These are phyloP conservation scores for Cyclotella choctawhatcheeana DNA, from an alignment of 108 stramenopile genomes.

Conservation along the genomic window DNA sequence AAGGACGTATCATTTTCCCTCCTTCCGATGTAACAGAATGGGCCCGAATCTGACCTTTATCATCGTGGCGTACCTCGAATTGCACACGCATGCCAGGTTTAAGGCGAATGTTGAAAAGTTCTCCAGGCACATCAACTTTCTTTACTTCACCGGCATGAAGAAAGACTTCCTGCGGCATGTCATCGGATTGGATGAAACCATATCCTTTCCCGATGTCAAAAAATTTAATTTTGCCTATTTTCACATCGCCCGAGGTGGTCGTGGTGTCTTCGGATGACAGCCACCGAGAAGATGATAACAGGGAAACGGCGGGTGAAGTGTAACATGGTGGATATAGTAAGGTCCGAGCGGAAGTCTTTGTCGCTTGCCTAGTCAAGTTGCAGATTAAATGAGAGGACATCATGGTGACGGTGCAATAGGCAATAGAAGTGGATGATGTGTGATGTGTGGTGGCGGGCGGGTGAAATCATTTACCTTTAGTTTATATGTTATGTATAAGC, in stretches of 20 bases:
- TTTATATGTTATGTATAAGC: no score
- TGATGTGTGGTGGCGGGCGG: no score
- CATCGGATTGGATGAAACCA: conserved; percentile 5
- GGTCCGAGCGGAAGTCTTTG: no score
- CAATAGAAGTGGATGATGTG: no score
- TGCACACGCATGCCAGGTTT: conserved; percentile 11
- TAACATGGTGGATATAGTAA: no score
- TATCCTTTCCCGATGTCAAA: background rate
- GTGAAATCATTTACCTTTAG: no score
- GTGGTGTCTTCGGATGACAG: background rate
- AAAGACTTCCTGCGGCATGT: background rate
- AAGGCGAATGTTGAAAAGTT: conserved; percentile 5
- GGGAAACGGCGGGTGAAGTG: no score
- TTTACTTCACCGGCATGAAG: conserved; percentile 2
- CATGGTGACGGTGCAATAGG: no score
- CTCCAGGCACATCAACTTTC: background rate
- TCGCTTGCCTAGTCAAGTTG: no score
- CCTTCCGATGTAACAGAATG: conserved; percentile 20
- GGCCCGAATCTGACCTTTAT: conserved; percentile 13
- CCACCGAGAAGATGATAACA: no score
- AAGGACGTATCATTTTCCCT: conserved; percentile 15
- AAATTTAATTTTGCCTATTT: background rate
- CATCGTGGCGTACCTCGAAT: conserved; percentile 33
- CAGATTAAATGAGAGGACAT: no score
- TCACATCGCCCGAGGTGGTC: no score